Conservation (phyloP, 2,329 filamentous ascomycete genomes). For the Lasiodiplodia sp. region DNA sequence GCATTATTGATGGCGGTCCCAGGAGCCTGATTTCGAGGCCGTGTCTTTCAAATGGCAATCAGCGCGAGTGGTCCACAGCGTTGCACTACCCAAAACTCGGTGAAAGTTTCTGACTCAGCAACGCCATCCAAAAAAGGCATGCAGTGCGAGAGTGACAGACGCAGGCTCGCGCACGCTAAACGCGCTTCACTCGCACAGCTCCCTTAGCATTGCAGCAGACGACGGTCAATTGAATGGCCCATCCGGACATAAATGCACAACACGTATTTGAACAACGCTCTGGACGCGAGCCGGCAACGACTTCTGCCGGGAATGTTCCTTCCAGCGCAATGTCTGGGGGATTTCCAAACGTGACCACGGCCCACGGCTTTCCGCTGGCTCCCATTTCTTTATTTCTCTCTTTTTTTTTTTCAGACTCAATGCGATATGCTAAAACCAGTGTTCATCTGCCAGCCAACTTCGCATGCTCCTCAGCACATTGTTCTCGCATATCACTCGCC, state of each 20-base stretch:
- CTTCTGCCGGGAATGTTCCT: neutral
- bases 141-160: neutral
- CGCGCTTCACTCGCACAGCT: no score
- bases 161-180: no score
- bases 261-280: no score
- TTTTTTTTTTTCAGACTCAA: neutral
- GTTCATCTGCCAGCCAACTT: no score
- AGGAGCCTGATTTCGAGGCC: neutral
- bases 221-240: no score
- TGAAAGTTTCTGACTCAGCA: neutral
- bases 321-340: neutral
- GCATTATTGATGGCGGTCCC: neutral
- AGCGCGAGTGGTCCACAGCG: neutral
- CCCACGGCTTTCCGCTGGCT: no score
- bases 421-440: neutral
- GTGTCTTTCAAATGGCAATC: neutral
- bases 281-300: neutral
- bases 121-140: neutral
- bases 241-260: no score
- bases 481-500: no score
- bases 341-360: neutral
- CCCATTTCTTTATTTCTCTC: neutral
- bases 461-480: no score
- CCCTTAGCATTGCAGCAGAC: no score
- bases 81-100: neutral